A percentile compares a stretch with the other conserved stretches of the same genome.
Evolutionary conservation across 768 basidiomycete species (phyloP).

Genomic region (Mycena kentingensis): DNA sequence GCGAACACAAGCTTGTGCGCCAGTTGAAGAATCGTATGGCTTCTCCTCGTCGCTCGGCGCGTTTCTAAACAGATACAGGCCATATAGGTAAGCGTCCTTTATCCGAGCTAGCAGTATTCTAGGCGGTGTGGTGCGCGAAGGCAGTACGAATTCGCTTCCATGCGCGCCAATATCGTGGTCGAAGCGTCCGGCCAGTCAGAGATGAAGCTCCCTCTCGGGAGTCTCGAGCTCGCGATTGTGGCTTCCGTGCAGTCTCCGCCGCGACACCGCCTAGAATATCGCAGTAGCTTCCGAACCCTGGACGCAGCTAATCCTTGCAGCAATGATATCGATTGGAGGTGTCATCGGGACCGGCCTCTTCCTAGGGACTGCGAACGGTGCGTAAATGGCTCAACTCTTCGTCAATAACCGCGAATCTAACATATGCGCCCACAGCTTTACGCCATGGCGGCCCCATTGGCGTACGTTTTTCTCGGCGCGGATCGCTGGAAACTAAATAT

Average conservation of each 20-base stretch:
- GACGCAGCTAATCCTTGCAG: too few species aligned
- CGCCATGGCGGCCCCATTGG: constrained; percentile 68
- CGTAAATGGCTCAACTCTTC: neutral
- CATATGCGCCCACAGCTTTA: constrained; percentile 27
- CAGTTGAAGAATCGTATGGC: constrained; percentile 23
- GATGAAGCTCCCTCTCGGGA: too few species aligned
- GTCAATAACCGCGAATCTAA: neutral
- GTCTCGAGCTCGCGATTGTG: too few species aligned
- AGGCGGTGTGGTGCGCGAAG: too few species aligned
- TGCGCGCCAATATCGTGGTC: too few species aligned
- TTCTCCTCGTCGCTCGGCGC: neutral
- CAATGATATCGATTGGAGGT: too few species aligned
- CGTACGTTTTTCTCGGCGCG: constrained; percentile 30
- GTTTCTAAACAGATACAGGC: constrained; percentile 3
- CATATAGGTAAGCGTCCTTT: constrained; percentile 23
- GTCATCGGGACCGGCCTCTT: constrained; percentile 46
- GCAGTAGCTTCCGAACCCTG: too few species aligned
- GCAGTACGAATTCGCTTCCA: neutral
- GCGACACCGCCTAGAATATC: too few species aligned
- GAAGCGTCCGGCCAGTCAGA: too few species aligned
- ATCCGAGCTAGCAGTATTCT: too few species aligned
- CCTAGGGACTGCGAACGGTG: constrained; percentile 57
- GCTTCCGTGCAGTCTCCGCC: too few species aligned
- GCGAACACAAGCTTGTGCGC: constrained; percentile 17
- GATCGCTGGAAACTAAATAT: neutral